Base-by-base conservation (phyloP, 2,329 filamentous ascomycete species). In the Colletotrichum liaoningense region DNA sequence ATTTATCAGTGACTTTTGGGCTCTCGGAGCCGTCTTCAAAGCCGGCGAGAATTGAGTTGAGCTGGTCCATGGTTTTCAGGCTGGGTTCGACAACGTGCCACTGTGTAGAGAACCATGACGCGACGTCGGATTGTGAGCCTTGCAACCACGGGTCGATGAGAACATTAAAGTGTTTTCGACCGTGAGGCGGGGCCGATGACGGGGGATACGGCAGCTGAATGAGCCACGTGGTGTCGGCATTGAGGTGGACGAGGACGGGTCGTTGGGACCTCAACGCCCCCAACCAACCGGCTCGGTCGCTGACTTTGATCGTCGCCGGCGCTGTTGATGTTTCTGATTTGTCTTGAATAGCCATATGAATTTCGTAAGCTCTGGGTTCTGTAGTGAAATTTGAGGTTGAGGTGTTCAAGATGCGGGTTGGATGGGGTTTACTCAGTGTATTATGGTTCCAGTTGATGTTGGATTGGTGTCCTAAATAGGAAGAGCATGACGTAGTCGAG, bases 171-270 rank as follows among this genome's bases (percentile, higher is more conserved):
- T 89, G 91, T 22, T 84, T 82, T 22, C 87, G 86, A 7, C 82
- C 81, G n/a, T 81, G 81, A 54, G 85, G 83, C 60, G 80, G 83
- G 26, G 82, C 77, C 3, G 82, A 81, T 35, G 81, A 80, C 0
- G 81, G 77, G 5, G 89, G 90, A 57, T 88, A 86, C 1, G 91
- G 90, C 9, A 93, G 83, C 73, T 91, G 90, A n/a, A 93, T 82
- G 2, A 93, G 84, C 91, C 91, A 93, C 26, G 88, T 90, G 5
- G 90, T 92, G 81, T 93, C 91, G 76, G 88, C 91, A 79, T 93
- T 93, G 38, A 93, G 84, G 79, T 93, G 91, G 65, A 89, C 88
- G 9, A 93, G 85, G 54, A 93, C 74, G 16, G 84, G 82, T 14
- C 80, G 79, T 3, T 63, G 73, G 2, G 67, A 33, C 14, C 55